Base-by-base conservation (phyloP, 1,284 basidiomycete species). In the Lentinula novae-zelandiae region DNA sequence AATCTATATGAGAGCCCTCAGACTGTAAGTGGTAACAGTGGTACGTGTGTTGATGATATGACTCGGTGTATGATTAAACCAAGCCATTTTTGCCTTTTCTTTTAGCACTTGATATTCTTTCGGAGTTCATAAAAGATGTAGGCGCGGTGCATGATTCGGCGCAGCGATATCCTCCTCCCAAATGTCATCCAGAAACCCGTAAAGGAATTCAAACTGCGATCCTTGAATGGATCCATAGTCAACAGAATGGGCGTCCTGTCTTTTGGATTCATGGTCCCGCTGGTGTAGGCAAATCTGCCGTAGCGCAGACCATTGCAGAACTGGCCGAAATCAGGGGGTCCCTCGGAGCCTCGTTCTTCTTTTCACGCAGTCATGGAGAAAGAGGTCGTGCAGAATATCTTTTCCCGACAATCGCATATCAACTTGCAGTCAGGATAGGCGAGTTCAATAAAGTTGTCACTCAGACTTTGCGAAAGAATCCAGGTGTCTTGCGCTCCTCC, bases 301-400 rank as follows among this genome's bases (percentile, higher is more conserved):
- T 57, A 36, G 40, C 55, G 7, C 55, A 57, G 31, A 57, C 55
- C 15, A 17, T 57, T 44, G 55, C 55, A 8, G 55, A 57, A 33
- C 36, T 39, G 17, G 22, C 13, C 27, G 53, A 34, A 36, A 27
- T 12, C 15, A 10, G 36, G 8, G 12, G n/a, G 8, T 12, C 22
- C 34, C 42, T 57, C 2, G 55, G 42, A 57, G 55, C 55, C 5
- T 48, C 42, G 36, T 57, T 57, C 40, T 57, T 57, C 20, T 57
- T 57, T 38, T 57, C 55, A 9, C 55, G 55, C 20, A 34, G 33
- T 48, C 33, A 39, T 3, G 15, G 13, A 36, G 40, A 17, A 13
- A 13, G 44, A 33, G n/a, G 46, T 17, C 31, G 36, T 44, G 20
- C 55, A 33, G 27, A 12, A 48, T 48, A 27, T n/a, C 36, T 57